Evolutionary conservation across 1,284 basidiomycete species (phyloP).

Genomic region (Stygiomarasmius scandens): DNA sequence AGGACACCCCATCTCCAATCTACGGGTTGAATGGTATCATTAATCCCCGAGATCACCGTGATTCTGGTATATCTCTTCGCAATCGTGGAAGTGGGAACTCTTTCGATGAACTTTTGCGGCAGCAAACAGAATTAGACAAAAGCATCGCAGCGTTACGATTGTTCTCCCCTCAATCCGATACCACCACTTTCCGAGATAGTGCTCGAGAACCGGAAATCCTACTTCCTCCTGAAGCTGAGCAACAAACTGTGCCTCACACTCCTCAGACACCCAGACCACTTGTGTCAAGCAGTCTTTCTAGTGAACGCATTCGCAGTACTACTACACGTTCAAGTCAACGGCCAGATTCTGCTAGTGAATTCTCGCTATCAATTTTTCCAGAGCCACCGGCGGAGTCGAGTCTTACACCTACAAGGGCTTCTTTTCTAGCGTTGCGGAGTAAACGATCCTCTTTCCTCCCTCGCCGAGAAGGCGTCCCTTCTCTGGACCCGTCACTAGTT

Average conservation of each 20-base stretch:
- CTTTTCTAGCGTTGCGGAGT: constrained; percentile 7
- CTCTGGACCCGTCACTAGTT: constrained; percentile 3
- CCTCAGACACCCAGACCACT: constrained; percentile 2
- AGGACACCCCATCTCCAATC: constrained; percentile 40
- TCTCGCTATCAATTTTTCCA: constrained; percentile 73
- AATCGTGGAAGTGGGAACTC: constrained; percentile 35
- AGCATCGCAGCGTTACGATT: constrained; percentile 61
- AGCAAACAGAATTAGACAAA: constrained; percentile 66
- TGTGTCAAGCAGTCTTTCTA: not conserved
- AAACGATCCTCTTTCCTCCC: not conserved
- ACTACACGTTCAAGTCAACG: constrained; percentile 12
- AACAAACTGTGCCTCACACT: not conserved
- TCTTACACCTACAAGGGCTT: constrained; percentile 1
- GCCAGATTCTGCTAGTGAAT: constrained; percentile 47
- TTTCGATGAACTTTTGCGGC: constrained; percentile 56
- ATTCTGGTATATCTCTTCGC: constrained; percentile 18
- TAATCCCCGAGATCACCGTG: constrained; percentile 10
- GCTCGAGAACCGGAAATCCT: not conserved
- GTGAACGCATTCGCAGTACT: constrained; percentile 10
- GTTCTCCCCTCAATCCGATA: constrained; percentile 40
- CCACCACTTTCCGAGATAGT: constrained; percentile 27
- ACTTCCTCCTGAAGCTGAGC: not conserved
- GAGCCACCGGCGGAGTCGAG: constrained; percentile 45
- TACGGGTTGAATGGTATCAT: constrained; percentile 50
- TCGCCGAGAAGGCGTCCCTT: constrained; percentile 1